Conservation (phyloP, 495 filamentous ascomycete genomes). For the Penicillium manginii region DNA sequence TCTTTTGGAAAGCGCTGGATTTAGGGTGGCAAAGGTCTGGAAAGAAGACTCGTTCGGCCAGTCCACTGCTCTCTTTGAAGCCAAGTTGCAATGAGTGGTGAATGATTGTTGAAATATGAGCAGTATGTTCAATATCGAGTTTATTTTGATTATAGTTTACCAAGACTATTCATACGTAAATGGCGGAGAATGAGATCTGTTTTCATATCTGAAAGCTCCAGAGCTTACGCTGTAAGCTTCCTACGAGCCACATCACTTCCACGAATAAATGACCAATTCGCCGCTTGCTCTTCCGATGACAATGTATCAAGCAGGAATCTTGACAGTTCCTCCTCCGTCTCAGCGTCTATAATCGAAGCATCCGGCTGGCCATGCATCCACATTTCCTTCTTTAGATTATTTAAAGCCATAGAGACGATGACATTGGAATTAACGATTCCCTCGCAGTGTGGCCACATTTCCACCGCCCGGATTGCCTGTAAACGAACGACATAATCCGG, state of each 20-base stretch:
- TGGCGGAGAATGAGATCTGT: background rate
- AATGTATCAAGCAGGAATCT: slow-evolving; percentile 17
- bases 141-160: background rate
- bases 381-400: slow-evolving; percentile 15
- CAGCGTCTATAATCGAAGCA: slow-evolving; percentile 6
- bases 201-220: background rate
- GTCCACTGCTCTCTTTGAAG: background rate
- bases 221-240: background rate
- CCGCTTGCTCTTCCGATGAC: slow-evolving; percentile 6
- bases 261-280: slow-evolving; percentile 19
- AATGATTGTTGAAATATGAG: background rate
- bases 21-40: slow-evolving; percentile 56
- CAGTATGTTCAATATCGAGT: too few relatives aligned
- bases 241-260: background rate
- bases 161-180: background rate
- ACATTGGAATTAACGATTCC: slow-evolving; percentile 23
- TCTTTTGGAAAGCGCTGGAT: slow-evolving; percentile 50
- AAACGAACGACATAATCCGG: slow-evolving; percentile 19
- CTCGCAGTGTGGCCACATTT: slow-evolving; percentile 24
- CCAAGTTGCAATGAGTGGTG: background rate
- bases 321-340: slow-evolving; percentile 12
- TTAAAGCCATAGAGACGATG: slow-evolving; percentile 11
- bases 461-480: slow-evolving; percentile 17
- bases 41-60: background rate
- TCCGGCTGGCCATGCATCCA: background rate